These are phyloP conservation scores for Fusarium denticulatum DNA, from an alignment of 2,329 filamentous ascomycete species.

Conservation along the genomic window DNA sequence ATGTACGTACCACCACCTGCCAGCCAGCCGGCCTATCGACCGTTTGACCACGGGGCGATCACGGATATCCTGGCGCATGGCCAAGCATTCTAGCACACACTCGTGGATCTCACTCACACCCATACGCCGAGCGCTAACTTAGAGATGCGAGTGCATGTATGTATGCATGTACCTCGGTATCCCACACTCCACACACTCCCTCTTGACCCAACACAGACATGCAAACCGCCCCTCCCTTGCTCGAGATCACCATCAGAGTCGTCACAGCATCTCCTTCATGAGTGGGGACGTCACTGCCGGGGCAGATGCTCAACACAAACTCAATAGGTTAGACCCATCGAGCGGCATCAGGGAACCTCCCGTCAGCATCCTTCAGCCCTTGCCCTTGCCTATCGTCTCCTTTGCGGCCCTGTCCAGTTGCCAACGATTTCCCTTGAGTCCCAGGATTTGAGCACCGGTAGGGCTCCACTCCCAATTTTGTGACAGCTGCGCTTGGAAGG, in stretches of 20 bases:
- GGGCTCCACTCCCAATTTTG: conserved; percentile 39
- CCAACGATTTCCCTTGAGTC: conserved; percentile 35
- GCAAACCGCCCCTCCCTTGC: conserved; percentile 32
- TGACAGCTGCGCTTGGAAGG: conserved; percentile 43
- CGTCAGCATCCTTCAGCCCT: conserved; percentile 33
- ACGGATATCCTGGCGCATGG: conserved; percentile 40
- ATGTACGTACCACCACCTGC: neutral
- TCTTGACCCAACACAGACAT: conserved; percentile 13
- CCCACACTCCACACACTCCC: conserved; percentile 15
- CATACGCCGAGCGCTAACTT: conserved; percentile 11
- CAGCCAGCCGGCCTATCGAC: conserved; percentile 35
- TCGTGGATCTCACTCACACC: conserved; percentile 40
- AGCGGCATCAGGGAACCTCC: conserved; percentile 39
- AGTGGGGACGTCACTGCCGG: conserved; percentile 42
- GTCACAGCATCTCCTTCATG: conserved; percentile 27
- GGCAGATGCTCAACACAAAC: conserved; percentile 32
- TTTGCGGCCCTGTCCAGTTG: conserved; percentile 33
- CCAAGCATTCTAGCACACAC: conserved; percentile 38
- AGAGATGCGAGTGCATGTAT: neutral
- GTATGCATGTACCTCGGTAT: conserved; percentile 4
- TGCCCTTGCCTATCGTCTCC: conserved; percentile 31
- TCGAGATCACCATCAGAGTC: conserved; percentile 39
- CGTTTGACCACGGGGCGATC: conserved; percentile 45
- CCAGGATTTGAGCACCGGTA: conserved; percentile 40
- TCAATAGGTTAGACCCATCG: conserved; percentile 34